A percentile compares a stretch with the other conserved stretches of the same genome.
Evolutionary conservation across 768 basidiomycete species (phyloP).

Genomic region (Xerocomus brunneocitrinus): DNA sequence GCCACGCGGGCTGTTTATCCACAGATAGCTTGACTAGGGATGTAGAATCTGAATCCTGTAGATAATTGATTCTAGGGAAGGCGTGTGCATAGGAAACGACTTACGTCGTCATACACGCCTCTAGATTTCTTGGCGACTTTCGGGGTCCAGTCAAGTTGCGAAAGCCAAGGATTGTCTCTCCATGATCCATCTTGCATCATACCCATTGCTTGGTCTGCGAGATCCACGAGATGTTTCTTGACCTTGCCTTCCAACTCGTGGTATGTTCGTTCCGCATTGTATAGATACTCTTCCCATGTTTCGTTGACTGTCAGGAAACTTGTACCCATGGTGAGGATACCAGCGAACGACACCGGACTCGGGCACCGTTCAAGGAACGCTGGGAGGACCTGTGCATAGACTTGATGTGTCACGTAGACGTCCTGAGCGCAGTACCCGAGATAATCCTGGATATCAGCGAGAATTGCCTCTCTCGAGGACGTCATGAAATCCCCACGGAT

Average conservation of each 20-base stretch:
- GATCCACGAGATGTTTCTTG: constrained; percentile 54
- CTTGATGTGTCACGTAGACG: constrained; percentile 78
- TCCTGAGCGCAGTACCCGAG: constrained; percentile 84
- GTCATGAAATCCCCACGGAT: constrained; percentile 75
- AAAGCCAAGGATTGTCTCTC: constrained; percentile 77
- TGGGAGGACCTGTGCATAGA: constrained; percentile 74
- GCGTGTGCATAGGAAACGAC: neutral
- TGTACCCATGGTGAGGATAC: constrained; percentile 86
- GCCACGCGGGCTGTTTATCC: constrained; percentile 50
- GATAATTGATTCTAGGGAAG: neutral
- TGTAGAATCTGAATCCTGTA: constrained; percentile 4
- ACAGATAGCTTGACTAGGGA: neutral
- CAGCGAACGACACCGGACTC: constrained; percentile 89
- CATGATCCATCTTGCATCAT: constrained; percentile 51
- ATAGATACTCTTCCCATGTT: constrained; percentile 81
- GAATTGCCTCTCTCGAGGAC: constrained; percentile 58
- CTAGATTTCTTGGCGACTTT: constrained; percentile 71
- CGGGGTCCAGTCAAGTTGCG: constrained; percentile 93
- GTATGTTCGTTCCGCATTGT: constrained; percentile 74
- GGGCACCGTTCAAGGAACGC: constrained; percentile 81
- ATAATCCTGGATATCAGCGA: constrained; percentile 63
- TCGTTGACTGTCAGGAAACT: constrained; percentile 89
- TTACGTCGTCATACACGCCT: constrained; percentile 42
- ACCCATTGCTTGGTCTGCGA: constrained; percentile 55
- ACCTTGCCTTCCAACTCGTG: constrained; percentile 62